A percentile compares a stretch with the other conserved stretches of the same genome.
phyloP scores from a whole-genome alignment of 2,329 filamentous ascomycete genomes.

The Podosphaera fusca region DNA sequence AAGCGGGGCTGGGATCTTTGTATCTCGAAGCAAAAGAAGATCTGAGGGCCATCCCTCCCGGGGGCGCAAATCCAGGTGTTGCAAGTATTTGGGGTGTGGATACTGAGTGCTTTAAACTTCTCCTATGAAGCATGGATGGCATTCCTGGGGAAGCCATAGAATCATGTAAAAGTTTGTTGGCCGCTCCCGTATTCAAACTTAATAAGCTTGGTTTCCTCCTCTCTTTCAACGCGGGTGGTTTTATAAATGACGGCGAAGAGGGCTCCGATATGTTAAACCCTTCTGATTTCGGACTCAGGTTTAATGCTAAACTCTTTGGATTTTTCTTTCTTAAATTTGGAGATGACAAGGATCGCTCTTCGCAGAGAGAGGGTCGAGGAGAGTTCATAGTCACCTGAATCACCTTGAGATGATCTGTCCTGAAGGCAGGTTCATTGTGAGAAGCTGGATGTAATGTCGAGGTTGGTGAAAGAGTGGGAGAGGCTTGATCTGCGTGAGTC shows the following conservation, averaged over 20 bases:
- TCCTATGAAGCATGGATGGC: slow-evolving; percentile 34
- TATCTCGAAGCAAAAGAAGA: slow-evolving; percentile 11
- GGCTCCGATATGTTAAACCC: slow-evolving; percentile 26
- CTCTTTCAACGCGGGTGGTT: slow-evolving; percentile 45
- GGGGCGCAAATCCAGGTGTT: slow-evolving; percentile 33
- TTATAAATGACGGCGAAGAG: slow-evolving; percentile 56
- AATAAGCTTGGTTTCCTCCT: slow-evolving; percentile 52
- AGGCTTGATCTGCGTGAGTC: slow-evolving; percentile 80
- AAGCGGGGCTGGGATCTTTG: slow-evolving; percentile 11
- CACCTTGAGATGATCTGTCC: neutral
- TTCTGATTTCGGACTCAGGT: slow-evolving; percentile 30
- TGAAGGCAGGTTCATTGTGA: slow-evolving; percentile 22
- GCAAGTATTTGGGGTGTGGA: slow-evolving; percentile 42
- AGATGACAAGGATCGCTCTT: slow-evolving; percentile 38
- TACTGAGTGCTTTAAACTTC: slow-evolving; percentile 41
- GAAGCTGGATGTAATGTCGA: slow-evolving; percentile 39
- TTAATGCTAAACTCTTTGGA: slow-evolving; percentile 64
- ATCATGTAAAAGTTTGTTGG: slow-evolving; percentile 26
- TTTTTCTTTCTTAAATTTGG: slow-evolving; percentile 53
- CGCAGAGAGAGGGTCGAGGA: slow-evolving; percentile 20
- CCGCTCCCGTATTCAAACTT: slow-evolving; percentile 49
- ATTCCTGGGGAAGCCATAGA: slow-evolving; percentile 31
- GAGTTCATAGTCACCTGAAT: slow-evolving; percentile 13
- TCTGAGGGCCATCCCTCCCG: slow-evolving; percentile 38
- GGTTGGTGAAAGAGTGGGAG: slow-evolving; percentile 48